phyloP scores from a whole-genome alignment of 306 rosid genomes.

The Cucurbita moschata region DNA sequence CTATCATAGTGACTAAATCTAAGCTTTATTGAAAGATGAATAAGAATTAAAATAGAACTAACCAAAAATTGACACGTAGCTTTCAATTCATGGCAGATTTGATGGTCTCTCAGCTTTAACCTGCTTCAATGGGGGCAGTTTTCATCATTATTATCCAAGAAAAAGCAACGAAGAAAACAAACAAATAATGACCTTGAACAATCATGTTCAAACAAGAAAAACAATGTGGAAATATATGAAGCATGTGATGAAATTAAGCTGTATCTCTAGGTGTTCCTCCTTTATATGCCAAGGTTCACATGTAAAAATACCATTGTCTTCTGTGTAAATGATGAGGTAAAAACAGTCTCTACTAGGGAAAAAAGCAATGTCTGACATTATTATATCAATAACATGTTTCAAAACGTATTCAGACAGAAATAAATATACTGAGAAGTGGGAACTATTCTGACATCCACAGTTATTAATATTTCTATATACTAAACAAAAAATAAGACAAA shows the following conservation, averaged over 20 bases:
- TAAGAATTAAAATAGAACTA: too few relatives aligned
- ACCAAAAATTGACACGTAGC: conserved; percentile 6
- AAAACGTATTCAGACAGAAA: not conserved
- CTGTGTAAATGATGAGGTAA: not conserved
- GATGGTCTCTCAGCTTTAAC: not conserved
- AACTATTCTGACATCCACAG: not conserved
- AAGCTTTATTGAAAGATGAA: too few relatives aligned
- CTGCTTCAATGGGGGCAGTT: not conserved
- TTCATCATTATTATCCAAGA: not conserved
- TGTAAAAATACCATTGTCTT: not conserved
- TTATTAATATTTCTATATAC: not conserved
- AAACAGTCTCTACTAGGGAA: not conserved
- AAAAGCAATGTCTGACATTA: not conserved
- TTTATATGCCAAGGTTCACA: not conserved
- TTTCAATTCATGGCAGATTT: conserved; percentile 24
- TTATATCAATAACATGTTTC: not conserved
- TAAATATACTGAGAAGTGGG: not conserved
- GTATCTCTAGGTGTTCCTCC: too few relatives aligned
- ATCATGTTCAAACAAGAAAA: not conserved
- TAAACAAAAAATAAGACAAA: too few relatives aligned
- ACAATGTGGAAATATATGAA: not conserved
- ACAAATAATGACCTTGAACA: not conserved
- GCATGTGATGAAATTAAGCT: not conserved
- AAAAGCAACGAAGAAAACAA: not conserved
- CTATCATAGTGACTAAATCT: too few relatives aligned